phyloP scores from a whole-genome alignment of 1,284 basidiomycete genomes.

The Rhodotorula mucilaginosa region DNA sequence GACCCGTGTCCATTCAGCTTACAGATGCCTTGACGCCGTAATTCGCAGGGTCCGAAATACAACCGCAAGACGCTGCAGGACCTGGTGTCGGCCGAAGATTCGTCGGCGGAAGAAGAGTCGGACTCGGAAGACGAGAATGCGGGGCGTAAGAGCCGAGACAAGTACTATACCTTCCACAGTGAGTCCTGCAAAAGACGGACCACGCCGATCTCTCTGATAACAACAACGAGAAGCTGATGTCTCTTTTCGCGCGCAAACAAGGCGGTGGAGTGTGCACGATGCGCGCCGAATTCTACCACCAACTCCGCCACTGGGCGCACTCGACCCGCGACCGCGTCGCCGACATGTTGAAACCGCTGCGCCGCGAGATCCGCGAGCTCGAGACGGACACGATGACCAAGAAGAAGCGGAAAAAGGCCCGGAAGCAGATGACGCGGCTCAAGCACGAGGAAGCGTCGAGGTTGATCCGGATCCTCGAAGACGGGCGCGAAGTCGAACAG shows the following conservation, averaged over 20 bases:
- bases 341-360: background rate
- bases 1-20: background rate
- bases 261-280: conserved; percentile 25
- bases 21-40: background rate
- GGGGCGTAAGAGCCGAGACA: conserved; percentile 1
- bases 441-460: conserved; percentile 13
- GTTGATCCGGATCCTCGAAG: conserved; percentile 7
- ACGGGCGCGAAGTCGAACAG: background rate
- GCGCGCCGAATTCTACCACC: conserved; percentile 22
- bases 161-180: conserved; percentile 19
- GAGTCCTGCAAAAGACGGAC: background rate
- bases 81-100: conserved; percentile 1
- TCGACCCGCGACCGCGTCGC: conserved; percentile 7
- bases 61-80: conserved; percentile 14
- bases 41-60: conserved; percentile 23
- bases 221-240: background rate
- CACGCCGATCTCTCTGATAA: no score
- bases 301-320: conserved; percentile 25
- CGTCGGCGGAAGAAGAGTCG: background rate
- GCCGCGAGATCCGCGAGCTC: no score
- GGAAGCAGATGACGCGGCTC: background rate
- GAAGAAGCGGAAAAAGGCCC: background rate
- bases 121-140: background rate
- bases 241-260: background rate
- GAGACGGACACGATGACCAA: background rate